Conservation (phyloP, 768 basidiomycete genomes). For the Coprinellus aureogranulatus region DNA sequence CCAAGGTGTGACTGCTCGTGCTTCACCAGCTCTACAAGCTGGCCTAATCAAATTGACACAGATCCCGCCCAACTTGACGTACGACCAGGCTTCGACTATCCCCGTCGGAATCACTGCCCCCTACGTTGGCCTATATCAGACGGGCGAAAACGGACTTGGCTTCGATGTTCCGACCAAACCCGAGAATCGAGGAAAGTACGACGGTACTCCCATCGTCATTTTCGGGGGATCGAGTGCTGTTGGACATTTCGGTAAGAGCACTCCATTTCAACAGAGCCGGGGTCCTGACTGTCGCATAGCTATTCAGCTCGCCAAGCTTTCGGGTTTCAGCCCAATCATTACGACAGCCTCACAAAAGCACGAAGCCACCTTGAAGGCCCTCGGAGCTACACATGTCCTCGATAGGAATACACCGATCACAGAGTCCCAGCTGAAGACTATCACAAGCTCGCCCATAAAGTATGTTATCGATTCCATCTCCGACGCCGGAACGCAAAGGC, state of each 20-base stretch:
- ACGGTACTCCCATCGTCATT: conserved; percentile 28
- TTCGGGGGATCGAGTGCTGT: conserved; percentile 28
- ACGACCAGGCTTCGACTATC: conserved; percentile 41
- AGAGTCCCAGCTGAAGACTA: conserved; percentile 16
- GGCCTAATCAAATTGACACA: conserved; percentile 39
- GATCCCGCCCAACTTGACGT: conserved; percentile 36
- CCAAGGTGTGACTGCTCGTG: conserved; percentile 39
- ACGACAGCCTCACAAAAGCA: conserved; percentile 34
- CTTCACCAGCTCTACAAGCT: conserved; percentile 31
- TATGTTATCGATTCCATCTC: conserved; percentile 28
- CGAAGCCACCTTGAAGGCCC: conserved; percentile 26
- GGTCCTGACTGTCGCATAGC: conserved; percentile 6
- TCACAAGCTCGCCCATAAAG: conserved; percentile 19
- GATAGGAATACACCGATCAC: conserved; percentile 19
- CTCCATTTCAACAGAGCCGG: background rate
- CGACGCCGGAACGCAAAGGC: conserved; percentile 17
- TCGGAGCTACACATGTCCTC: conserved; percentile 44
- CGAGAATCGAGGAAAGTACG: conserved; percentile 24
- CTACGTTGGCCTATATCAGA: conserved; percentile 32
- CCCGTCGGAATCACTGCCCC: conserved; percentile 40
- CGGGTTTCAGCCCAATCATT: conserved; percentile 44
- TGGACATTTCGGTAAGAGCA: conserved; percentile 23
- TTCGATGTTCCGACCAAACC: conserved; percentile 24
- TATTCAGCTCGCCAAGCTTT: conserved; percentile 35
- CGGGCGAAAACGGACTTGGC: conserved; percentile 19